A percentile compares a stretch with the other conserved stretches of the same genome.
Evolutionary conservation across 345 rosid genomes (phyloP).

Genomic region (Pugionium cornutum): DNA sequence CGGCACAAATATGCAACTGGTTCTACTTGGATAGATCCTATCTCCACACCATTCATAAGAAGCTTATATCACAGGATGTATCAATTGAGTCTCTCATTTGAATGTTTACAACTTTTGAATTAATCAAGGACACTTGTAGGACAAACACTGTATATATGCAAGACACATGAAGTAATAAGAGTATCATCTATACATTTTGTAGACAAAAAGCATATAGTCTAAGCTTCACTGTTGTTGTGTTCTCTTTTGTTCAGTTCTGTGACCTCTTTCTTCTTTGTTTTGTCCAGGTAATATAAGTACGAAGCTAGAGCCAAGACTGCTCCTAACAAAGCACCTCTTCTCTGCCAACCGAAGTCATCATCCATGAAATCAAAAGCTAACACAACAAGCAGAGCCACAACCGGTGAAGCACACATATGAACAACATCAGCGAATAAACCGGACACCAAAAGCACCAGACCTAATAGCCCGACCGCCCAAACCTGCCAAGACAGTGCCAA

Average conservation of each 20-base stretch:
- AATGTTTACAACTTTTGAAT: conserved; percentile 26
- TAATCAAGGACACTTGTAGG: conserved; percentile 20
- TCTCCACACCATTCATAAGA: no score
- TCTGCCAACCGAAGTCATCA: no score
- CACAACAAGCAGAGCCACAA: no score
- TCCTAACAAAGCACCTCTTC: no score
- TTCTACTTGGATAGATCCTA: no score
- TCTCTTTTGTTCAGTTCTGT: background rate
- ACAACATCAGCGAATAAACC: no score
- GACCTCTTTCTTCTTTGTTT: background rate
- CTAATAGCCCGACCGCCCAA: conserved; percentile 37
- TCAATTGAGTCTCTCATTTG: conserved; percentile 18
- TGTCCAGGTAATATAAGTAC: no score
- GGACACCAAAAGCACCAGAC: background rate
- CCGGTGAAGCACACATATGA: no score
- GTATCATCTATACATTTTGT: conserved; percentile 22
- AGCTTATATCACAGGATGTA: conserved; percentile 15
- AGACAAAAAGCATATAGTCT: conserved; percentile 17
- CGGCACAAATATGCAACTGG: no score
- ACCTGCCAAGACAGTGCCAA: conserved; percentile 39
- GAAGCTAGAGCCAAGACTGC: no score
- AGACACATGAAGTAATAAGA: conserved; percentile 19
- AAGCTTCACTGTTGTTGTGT: conserved; percentile 19
- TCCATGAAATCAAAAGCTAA: no score
- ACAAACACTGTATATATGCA: conserved; percentile 20